Percentiles rank a stretch among this genome's conserved stretches.
These are phyloP conservation scores for Ilyonectria mors-panacis DNA, from an alignment of 2,329 filamentous ascomycete species.

Conservation along the genomic window DNA sequence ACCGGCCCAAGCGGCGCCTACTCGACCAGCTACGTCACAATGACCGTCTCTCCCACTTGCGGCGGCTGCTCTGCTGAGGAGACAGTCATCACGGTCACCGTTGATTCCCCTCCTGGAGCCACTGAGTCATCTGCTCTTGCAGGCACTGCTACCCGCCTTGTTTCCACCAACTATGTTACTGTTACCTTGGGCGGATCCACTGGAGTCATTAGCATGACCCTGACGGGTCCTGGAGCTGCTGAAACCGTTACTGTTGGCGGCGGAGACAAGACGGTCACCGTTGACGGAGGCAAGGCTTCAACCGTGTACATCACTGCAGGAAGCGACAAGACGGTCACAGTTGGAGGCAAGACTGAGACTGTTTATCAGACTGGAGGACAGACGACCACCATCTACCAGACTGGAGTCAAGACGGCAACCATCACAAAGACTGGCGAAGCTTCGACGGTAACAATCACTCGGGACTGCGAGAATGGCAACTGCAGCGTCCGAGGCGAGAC, in stretches of 20 bases:
- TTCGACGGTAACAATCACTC: neutral
- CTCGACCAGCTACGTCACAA: slow-evolving; percentile 29
- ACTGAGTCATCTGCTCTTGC: slow-evolving; percentile 9
- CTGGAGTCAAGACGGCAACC: neutral
- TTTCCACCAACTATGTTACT: slow-evolving; percentile 36
- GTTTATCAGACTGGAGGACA: neutral
- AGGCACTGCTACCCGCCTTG: slow-evolving; percentile 8
- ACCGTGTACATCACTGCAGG: slow-evolving; percentile 18
- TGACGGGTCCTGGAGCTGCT: slow-evolving; percentile 23
- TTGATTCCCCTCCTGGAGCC: slow-evolving; percentile 21
- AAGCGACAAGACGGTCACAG: slow-evolving; percentile 17
- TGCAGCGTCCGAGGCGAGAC: neutral
- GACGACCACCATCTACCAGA: too few relatives aligned
- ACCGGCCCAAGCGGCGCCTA: slow-evolving; percentile 12
- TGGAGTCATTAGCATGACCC: slow-evolving; percentile 37
- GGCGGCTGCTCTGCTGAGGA: slow-evolving; percentile 27
- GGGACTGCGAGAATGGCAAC: neutral
- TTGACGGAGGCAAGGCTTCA: neutral
- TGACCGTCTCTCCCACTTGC: slow-evolving; percentile 28
- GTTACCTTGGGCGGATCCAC: slow-evolving; percentile 31
- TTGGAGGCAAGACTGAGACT: slow-evolving; percentile 10
- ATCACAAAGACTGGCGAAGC: neutral
- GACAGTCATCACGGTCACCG: slow-evolving; percentile 29
- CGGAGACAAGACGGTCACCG: slow-evolving; percentile 12
- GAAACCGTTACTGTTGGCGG: slow-evolving; percentile 31